Base-by-base conservation (phyloP, 768 basidiomycete species). In the Lactifluus echinatus region DNA sequence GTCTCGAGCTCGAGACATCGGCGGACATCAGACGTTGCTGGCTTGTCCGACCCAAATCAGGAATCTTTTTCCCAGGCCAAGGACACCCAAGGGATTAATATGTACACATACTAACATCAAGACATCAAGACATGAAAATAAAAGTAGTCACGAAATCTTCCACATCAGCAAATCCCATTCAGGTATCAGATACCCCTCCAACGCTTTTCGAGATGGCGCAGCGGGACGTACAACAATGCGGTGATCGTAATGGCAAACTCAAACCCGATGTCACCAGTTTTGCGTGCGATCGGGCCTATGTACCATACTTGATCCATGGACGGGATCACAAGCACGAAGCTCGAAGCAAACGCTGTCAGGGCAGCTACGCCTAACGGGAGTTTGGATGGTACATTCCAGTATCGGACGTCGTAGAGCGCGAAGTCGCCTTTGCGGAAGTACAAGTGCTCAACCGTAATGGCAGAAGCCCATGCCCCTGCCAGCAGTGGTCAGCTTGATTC, bases 291-390 rank as follows among this genome's bases (percentile, higher is more conserved):
- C 0, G 86, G 87, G 0, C 88, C 88, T 3, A 71, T 69, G 65
- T 80, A 89, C 80, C 82, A 89, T 14, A 73, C 78, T 64, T 91
- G 86, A 56, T 78, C 72, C 81, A 90, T 90, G 49, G 74, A 80
- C 5, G 84, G 81, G 5, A 89, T 71, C 23, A 83, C 70, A 21
- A 87, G 72, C 7, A 71, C 79, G 53, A 82, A 81, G 2, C 81
- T 73, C 12, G 79, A 71, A 0, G 73, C 54, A 48, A 75, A 74
- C 0, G 87, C 76, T 0, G 73, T 54, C 5, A 86, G 61, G 2
- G 85, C 87, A 3, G 88, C 82, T 21, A 76, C 63, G 2, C 88
- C 89, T 14, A 75, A 71, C 0, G 88, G 87, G 3, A 91, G 75
- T 26, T 69, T 68, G 12, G 63, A 65, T 6, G 79, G 72, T 34